A percentile compares a stretch with the other conserved stretches of the same genome.
These are phyloP conservation scores for Chloromonas sp. DNA, from an alignment of 163 green algal genomes.

Conservation along the genomic window DNA sequence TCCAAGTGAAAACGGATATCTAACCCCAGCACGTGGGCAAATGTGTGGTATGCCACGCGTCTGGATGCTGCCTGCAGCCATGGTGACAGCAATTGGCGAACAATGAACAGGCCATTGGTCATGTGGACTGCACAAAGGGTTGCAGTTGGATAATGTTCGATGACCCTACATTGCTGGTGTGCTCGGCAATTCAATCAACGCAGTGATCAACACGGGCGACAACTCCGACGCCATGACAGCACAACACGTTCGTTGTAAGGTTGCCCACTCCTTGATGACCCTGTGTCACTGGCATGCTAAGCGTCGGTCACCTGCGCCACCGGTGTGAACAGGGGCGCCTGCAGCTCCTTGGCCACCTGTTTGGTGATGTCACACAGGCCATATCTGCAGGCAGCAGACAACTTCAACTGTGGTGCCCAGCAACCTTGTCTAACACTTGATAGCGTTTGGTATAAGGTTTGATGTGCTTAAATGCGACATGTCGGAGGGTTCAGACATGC, in stretches of 20 bases:
- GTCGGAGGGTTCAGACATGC: too few species aligned
- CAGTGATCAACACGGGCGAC: too few species aligned
- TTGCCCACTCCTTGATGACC: too few species aligned
- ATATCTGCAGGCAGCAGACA: background rate
- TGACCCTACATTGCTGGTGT: background rate
- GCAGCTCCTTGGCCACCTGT: conserved; percentile 79
- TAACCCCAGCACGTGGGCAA: conserved; percentile 86
- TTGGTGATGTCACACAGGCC: conserved; percentile 63
- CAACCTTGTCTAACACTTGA: too few species aligned
- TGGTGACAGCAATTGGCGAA: background rate
- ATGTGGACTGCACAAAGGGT: background rate
- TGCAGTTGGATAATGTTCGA: background rate
- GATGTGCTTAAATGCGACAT: too few species aligned
- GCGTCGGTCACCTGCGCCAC: conserved; percentile 62
- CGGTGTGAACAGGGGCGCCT: conserved; percentile 78
- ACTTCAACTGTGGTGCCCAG: too few species aligned
- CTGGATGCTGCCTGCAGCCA: conserved; percentile 63
- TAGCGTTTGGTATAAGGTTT: too few species aligned
- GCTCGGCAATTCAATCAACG: too few species aligned
- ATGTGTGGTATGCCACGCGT: conserved; percentile 73
- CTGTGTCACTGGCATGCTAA: too few species aligned
- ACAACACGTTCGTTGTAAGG: too few species aligned
- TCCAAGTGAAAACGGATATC: conserved; percentile 91
- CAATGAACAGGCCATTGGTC: too few species aligned
- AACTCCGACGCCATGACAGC: too few species aligned